phyloP scores from a whole-genome alignment of 2,329 filamentous ascomycete genomes.

The Alternaria arborescens region DNA sequence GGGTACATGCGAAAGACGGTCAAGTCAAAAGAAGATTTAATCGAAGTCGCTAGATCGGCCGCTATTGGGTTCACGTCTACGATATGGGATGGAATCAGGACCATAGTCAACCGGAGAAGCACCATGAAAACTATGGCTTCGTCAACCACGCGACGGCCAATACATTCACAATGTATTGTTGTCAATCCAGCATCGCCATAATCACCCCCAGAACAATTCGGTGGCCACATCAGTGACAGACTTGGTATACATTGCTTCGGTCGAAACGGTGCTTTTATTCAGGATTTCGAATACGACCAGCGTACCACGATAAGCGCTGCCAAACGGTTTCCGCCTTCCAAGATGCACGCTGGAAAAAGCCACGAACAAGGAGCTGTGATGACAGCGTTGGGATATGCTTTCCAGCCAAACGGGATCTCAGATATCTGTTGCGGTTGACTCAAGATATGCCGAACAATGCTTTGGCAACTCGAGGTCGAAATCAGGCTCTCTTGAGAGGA shows the following conservation, averaged over 20 bases:
- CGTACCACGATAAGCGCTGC: background rate
- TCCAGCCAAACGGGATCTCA: background rate
- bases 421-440: background rate
- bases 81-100: background rate
- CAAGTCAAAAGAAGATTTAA: background rate
- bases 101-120: background rate
- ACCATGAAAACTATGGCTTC: background rate
- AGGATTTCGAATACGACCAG: background rate
- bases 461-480: background rate
- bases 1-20: slow-evolving; percentile 18
- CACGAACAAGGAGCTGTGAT: background rate
- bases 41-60: background rate
- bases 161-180: background rate
- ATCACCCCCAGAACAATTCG: background rate
- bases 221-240: background rate
- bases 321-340: background rate
- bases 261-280: background rate
- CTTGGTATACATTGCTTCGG: background rate
- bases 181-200: background rate
- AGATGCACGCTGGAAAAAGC: background rate
- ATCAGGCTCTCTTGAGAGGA: background rate
- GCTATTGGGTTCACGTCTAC: background rate
- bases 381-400: background rate
- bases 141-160: background rate
- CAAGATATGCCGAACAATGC: background rate